Evolutionary conservation across 2,329 filamentous ascomycete genomes (phyloP).

Genomic region (Aspergillus tamarii): DNA sequence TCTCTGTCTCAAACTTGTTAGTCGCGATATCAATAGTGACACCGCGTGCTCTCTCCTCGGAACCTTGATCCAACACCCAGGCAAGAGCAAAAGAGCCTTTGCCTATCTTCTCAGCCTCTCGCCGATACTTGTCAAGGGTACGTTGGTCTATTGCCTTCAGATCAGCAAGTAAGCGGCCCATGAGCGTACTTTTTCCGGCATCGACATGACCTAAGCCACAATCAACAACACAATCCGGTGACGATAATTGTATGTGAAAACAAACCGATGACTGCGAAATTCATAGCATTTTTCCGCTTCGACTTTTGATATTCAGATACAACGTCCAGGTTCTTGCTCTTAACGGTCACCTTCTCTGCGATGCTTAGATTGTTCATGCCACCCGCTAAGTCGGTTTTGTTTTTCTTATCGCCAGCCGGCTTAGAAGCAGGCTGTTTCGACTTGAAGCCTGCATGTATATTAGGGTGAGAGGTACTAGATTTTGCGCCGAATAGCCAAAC

Average conservation of each 20-base stretch:
- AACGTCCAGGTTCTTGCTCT: constrained; percentile 82
- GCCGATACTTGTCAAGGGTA: constrained; percentile 83
- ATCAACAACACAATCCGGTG: constrained; percentile 19
- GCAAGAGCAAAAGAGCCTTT: constrained; percentile 96
- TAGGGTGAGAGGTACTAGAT: constrained; percentile 38
- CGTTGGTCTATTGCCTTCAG: constrained; percentile 85
- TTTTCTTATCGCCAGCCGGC: constrained; percentile 45
- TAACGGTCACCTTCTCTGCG: constrained; percentile 57
- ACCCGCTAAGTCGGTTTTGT: constrained; percentile 49
- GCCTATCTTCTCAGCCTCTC: constrained; percentile 86
- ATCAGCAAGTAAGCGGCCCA: constrained; percentile 91
- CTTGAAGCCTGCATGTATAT: constrained; percentile 49
- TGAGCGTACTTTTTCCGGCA: constrained; percentile 95
- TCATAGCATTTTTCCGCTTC: constrained; percentile 76
- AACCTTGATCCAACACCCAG: constrained; percentile 93
- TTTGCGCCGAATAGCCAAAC: constrained; percentile 61
- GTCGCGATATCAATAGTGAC: constrained; percentile 97
- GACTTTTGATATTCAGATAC: constrained; percentile 76
- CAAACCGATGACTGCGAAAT: constrained; percentile 90
- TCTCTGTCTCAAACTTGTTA: constrained; percentile 89
- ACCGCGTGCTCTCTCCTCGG: constrained; percentile 84
- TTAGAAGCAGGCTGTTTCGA: constrained; percentile 47
- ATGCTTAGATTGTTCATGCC: constrained; percentile 54
- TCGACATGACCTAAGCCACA: constrained; percentile 79
- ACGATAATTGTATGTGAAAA: constrained; percentile 2